phyloP scores from a whole-genome alignment of 345 rosid species.

The Barbarea vulgaris region DNA sequence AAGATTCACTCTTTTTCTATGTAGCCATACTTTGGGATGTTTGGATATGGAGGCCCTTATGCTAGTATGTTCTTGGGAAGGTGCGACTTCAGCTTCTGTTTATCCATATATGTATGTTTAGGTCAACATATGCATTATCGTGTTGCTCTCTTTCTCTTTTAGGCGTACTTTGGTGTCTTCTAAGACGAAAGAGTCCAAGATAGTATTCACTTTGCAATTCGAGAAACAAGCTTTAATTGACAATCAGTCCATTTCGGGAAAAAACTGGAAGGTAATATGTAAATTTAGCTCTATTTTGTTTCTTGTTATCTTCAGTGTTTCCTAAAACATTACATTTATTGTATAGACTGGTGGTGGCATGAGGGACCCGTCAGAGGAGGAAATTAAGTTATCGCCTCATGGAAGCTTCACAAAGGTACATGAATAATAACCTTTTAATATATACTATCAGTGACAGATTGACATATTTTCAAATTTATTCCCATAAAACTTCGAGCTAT shows the following conservation, averaged over 20 bases:
- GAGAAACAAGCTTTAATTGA: conserved; percentile 54
- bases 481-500: not conserved
- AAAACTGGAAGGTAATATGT: conserved; percentile 57
- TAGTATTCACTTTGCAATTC: conserved; percentile 56
- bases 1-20: conserved; percentile 6
- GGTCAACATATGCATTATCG: conserved; percentile 12
- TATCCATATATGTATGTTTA: not conserved
- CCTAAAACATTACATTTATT: conserved; percentile 11
- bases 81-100: conserved; percentile 4
- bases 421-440: no score
- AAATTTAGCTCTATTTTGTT: conserved; percentile 1
- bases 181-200: conserved; percentile 57
- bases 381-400: conserved; percentile 52
- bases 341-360: conserved; percentile 61
- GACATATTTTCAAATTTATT: conserved; percentile 1
- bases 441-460: no score
- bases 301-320: conserved; percentile 8
- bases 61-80: conserved; percentile 40
- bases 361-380: conserved; percentile 59
- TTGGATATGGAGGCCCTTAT: conserved; percentile 39
- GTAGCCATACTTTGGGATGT: conserved; percentile 43
- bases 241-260: conserved; percentile 39
- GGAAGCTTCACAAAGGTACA: conserved; percentile 61
- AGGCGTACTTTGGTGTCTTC: conserved; percentile 70
- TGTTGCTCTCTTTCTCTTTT: conserved; percentile 25